Percentiles rank a stretch among this genome's conserved stretches.
Conservation (phyloP, 805 yeast genomes). For the Saccharomycopsis babjevae region DNA sequence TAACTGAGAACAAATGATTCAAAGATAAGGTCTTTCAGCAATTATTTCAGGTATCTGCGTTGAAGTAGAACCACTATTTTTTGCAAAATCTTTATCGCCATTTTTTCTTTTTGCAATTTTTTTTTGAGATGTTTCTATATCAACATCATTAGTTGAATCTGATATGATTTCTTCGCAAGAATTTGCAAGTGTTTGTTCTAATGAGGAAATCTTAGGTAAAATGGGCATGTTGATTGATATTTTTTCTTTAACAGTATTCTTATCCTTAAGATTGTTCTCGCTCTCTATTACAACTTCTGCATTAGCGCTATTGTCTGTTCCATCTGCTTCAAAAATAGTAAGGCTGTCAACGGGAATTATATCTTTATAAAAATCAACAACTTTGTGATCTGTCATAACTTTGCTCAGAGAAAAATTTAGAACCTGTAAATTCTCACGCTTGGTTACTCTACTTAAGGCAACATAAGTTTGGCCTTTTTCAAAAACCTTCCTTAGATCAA, state of each 20-base stretch:
- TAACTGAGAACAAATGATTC: not conserved
- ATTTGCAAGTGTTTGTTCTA: not conserved
- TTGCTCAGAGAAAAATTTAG: constrained; percentile 53
- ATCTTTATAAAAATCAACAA: constrained; percentile 54
- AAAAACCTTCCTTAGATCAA: constrained; percentile 66
- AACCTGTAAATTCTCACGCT: constrained; percentile 75
- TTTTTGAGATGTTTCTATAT: not conserved
- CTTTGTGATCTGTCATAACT: constrained; percentile 63
- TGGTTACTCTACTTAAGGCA: constrained; percentile 83
- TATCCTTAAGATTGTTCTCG: not conserved
- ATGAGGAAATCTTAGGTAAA: not conserved
- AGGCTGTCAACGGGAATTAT: constrained; percentile 27
- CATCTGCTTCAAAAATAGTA: not conserved
- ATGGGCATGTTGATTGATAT: not conserved
- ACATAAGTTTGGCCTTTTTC: constrained; percentile 96
- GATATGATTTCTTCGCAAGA: not conserved
- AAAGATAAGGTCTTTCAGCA: not conserved
- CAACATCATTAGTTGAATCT: not conserved
- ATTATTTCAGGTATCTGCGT: not conserved
- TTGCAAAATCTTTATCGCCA: not conserved
- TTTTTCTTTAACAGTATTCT: not conserved
- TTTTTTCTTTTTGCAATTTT: not conserved
- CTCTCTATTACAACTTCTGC: not conserved
- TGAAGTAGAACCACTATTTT: not conserved
- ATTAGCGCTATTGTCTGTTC: not conserved